Evolutionary conservation across 2,329 filamentous ascomycete genomes (phyloP).

Genomic region (Waltergamsia citrina): DNA sequence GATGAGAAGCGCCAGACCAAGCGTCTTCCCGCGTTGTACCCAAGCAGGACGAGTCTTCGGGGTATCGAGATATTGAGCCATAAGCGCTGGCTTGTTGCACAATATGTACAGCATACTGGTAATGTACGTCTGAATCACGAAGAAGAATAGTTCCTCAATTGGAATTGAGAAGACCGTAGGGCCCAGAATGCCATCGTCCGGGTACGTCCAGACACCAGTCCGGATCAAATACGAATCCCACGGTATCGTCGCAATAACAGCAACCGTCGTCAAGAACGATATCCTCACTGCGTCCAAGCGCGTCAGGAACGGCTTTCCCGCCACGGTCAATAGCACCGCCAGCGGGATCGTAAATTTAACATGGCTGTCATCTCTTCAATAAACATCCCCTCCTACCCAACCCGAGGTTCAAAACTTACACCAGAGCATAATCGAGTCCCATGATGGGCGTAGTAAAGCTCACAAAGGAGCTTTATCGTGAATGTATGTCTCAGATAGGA

Average conservation of each 20-base stretch:
- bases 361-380: slow-evolving; percentile 4
- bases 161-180: slow-evolving; percentile 56
- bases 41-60: slow-evolving; percentile 14
- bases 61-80: slow-evolving; percentile 29
- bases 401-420: no score
- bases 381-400: neutral
- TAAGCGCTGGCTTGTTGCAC: slow-evolving; percentile 53
- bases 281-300: slow-evolving; percentile 54
- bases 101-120: slow-evolving; percentile 60
- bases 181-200: slow-evolving; percentile 53
- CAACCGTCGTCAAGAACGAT: slow-evolving; percentile 48
- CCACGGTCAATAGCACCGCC: slow-evolving; percentile 5
- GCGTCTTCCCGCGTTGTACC: slow-evolving; percentile 19
- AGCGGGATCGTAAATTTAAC: slow-evolving; percentile 8
- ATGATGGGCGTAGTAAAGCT: no score
- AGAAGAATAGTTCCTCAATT: slow-evolving; percentile 67
- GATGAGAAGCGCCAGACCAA: slow-evolving; percentile 40
- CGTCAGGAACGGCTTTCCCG: slow-evolving; percentile 43
- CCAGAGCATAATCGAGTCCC: no score
- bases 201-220: slow-evolving; percentile 62
- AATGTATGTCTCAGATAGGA: no score
- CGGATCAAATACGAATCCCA: slow-evolving; percentile 71
- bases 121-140: slow-evolving; percentile 67
- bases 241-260: slow-evolving; percentile 59
- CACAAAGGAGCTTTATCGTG: no score